phyloP scores from a whole-genome alignment of 139 green algal species.

The Coelastrella sp. region DNA sequence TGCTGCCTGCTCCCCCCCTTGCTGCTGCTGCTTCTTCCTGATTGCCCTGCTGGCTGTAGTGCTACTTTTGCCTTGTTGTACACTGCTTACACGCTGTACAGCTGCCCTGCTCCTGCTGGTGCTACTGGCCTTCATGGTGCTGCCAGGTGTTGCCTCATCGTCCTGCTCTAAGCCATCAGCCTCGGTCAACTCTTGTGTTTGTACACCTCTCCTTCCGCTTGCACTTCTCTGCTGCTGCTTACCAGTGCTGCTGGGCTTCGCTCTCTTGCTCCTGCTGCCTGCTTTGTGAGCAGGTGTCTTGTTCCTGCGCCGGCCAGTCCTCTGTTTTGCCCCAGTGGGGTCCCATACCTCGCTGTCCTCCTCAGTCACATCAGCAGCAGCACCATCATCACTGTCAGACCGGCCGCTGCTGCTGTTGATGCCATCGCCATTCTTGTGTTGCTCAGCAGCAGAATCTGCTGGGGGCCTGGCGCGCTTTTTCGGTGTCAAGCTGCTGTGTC shows the following conservation, averaged over 20 bases:
- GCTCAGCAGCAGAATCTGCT: not conserved
- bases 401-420: constrained; percentile 19
- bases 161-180: not conserved
- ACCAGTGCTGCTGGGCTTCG: constrained; percentile 4
- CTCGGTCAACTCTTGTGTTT: not conserved
- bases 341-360: constrained; percentile 19
- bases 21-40: not conserved
- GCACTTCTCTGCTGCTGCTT: constrained; percentile 4
- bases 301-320: not conserved
- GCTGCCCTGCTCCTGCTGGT: not conserved
- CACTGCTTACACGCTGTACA: not conserved
- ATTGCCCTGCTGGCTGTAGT: not conserved
- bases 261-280: not conserved
- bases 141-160: too few relatives aligned
- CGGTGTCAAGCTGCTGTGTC: not conserved
- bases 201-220: not conserved
- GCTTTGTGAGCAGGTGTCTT: not conserved
- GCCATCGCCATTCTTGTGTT: not conserved
- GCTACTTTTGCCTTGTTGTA: not conserved
- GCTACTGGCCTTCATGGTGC: not conserved
- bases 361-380: not conserved
- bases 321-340: not conserved
- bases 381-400: not conserved
- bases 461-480: not conserved
- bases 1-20: not conserved